Percentiles rank a stretch among this genome's conserved stretches.
These are phyloP conservation scores for Trichoderma semiorbis DNA, from an alignment of 2,329 filamentous ascomycete genomes.

Conservation along the genomic window DNA sequence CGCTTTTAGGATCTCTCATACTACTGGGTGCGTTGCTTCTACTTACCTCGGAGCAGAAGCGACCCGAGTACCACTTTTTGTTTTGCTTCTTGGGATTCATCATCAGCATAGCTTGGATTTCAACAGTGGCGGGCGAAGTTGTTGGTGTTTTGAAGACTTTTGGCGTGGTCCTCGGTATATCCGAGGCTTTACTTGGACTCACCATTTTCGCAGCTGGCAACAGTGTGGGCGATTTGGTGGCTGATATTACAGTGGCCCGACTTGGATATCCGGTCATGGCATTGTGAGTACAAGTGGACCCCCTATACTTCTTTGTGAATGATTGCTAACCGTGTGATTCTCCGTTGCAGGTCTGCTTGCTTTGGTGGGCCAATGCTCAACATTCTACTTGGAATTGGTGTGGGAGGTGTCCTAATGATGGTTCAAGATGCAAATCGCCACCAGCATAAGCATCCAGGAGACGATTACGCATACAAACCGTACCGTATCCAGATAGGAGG, in stretches of 20 bases:
- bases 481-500: conserved; percentile 83
- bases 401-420: conserved; percentile 86
- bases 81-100: conserved; percentile 87
- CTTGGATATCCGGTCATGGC: conserved; percentile 98
- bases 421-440: conserved; percentile 63
- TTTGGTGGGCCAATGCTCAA: conserved; percentile 99
- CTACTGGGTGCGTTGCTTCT: conserved; percentile 64
- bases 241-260: conserved; percentile 88
- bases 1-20: conserved; percentile 65
- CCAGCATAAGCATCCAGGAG: conserved; percentile 64
- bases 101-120: conserved; percentile 94
- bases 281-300: conserved; percentile 44
- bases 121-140: conserved; percentile 90
- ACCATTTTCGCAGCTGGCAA: conserved; percentile 97
- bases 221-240: conserved; percentile 88
- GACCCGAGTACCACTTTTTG: conserved; percentile 70
- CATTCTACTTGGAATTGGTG: conserved; percentile 89
- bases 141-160: conserved; percentile 91
- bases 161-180: conserved; percentile 88
- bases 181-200: conserved; percentile 88
- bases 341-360: conserved; percentile 68
- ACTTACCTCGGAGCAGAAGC: conserved; percentile 63
- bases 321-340: background rate
- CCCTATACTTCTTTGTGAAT: background rate
- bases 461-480: conserved; percentile 63